These are phyloP conservation scores for Dipteronia dyeriana DNA, from an alignment of 345 rosid species.

Conservation along the genomic window DNA sequence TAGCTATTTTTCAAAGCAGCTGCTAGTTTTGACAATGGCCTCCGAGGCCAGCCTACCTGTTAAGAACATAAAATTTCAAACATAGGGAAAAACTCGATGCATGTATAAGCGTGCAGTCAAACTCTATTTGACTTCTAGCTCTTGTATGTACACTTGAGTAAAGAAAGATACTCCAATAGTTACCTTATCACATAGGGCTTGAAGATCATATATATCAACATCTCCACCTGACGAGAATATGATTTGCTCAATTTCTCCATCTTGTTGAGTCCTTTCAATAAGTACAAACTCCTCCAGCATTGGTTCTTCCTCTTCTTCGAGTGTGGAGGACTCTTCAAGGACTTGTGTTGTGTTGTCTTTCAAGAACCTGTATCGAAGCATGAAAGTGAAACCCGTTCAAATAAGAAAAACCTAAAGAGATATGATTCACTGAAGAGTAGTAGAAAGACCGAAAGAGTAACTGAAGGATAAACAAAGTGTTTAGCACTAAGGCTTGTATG, in stretches of 20 bases:
- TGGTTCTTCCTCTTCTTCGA: constrained; percentile 64
- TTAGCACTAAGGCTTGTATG: neutral
- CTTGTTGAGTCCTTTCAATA: constrained; percentile 57
- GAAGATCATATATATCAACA: constrained; percentile 89
- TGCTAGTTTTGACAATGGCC: constrained; percentile 83
- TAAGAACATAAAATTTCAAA: neutral
- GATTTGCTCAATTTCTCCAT: constrained; percentile 77
- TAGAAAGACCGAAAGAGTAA: neutral
- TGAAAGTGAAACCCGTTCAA: constrained; percentile 2
- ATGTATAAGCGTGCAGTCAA: neutral
- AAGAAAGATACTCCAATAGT: neutral
- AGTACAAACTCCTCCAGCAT: constrained; percentile 76
- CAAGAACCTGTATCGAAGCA: constrained; percentile 44
- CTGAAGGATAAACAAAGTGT: neutral
- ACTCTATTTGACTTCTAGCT: constrained; percentile 1
- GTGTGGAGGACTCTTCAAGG: constrained; percentile 59
- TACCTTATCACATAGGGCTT: constrained; percentile 91
- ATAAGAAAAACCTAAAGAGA: neutral
- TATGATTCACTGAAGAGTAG: neutral
- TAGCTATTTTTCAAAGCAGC: constrained; percentile 93
- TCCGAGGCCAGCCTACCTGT: constrained; percentile 97
- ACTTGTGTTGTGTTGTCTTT: constrained; percentile 67
- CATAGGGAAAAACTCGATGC: neutral
- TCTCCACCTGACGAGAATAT: constrained; percentile 90
- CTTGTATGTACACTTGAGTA: neutral